These are phyloP conservation scores for Solanum sejunctum DNA, from an alignment of 257 asterid genomes.

Conservation along the genomic window DNA sequence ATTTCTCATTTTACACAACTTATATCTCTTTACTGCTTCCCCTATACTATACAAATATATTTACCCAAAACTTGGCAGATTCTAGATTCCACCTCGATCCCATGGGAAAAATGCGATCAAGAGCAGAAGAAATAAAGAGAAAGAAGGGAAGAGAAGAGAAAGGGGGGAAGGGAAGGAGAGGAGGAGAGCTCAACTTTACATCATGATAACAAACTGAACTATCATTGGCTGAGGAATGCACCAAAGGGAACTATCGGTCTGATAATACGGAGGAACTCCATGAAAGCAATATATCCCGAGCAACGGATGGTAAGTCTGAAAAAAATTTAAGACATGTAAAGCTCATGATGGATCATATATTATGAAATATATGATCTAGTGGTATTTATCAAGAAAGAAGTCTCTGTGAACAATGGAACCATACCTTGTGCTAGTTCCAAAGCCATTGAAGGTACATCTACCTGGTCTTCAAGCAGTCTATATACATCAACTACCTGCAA, in stretches of 20 bases:
- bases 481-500: conserved; percentile 83
- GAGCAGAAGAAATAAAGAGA: neutral
- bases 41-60: neutral
- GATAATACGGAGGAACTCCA: conserved; percentile 77
- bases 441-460: conserved; percentile 74
- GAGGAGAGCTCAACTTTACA: neutral
- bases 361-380: neutral
- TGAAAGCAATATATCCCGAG: conserved; percentile 82
- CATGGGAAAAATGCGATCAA: neutral
- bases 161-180: neutral
- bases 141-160: neutral
- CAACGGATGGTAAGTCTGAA: conserved; percentile 88
- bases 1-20: neutral
- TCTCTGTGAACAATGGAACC: neutral
- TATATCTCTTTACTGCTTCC: neutral
- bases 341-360: neutral
- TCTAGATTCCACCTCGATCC: neutral
- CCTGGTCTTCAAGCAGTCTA: conserved; percentile 80
- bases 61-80: neutral
- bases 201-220: neutral
- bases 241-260: conserved; percentile 30
- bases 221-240: neutral
- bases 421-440: conserved; percentile 81
- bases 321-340: neutral
- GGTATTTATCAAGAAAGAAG: neutral